Evolutionary conservation across 2,329 filamentous ascomycete species (phyloP).

Genomic region (Colletotrichum limetticola): DNA sequence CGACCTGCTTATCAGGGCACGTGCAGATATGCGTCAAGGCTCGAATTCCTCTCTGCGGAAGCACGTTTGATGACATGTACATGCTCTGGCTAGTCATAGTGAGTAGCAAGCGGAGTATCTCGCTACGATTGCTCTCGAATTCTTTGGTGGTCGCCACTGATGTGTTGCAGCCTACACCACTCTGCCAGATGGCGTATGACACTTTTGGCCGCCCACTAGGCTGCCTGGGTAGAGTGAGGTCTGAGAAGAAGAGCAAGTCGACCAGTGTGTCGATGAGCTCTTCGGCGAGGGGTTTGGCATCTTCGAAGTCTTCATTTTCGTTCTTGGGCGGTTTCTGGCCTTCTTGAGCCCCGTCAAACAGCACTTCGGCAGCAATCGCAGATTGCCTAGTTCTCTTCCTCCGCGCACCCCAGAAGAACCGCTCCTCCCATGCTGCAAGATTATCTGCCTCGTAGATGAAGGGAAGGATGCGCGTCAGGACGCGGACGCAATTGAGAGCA

Average conservation of each 20-base stretch:
- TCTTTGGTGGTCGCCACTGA: slow-evolving; percentile 90
- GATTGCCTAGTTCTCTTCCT: slow-evolving; percentile 77
- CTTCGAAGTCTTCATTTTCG: slow-evolving; percentile 77
- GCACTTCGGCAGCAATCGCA: slow-evolving; percentile 76
- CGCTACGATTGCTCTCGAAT: slow-evolving; percentile 90
- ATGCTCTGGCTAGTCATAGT: slow-evolving; percentile 91
- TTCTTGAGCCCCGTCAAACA: slow-evolving; percentile 81
- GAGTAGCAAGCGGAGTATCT: slow-evolving; percentile 86
- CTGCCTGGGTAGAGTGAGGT: slow-evolving; percentile 84
- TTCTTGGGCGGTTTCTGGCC: slow-evolving; percentile 46
- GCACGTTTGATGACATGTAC: slow-evolving; percentile 83
- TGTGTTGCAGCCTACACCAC: slow-evolving; percentile 94
- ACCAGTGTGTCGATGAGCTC: slow-evolving; percentile 91
- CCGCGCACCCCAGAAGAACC: slow-evolving; percentile 88
- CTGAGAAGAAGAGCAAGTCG: slow-evolving; percentile 90
- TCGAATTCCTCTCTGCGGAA: slow-evolving; percentile 85
- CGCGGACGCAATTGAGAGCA: slow-evolving; percentile 93
- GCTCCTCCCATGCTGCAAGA: slow-evolving; percentile 86
- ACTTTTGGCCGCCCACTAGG: slow-evolving; percentile 81
- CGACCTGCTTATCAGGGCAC: slow-evolving; percentile 89
- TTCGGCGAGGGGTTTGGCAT: slow-evolving; percentile 88
- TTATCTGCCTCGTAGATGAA: slow-evolving; percentile 92
- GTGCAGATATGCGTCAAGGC: slow-evolving; percentile 91
- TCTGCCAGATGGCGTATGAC: slow-evolving; percentile 96
- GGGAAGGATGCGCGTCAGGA: slow-evolving; percentile 88